Conservation (phyloP, 2,329 filamentous ascomycete species). For the Aspergillus brunneoviolaceus region DNA sequence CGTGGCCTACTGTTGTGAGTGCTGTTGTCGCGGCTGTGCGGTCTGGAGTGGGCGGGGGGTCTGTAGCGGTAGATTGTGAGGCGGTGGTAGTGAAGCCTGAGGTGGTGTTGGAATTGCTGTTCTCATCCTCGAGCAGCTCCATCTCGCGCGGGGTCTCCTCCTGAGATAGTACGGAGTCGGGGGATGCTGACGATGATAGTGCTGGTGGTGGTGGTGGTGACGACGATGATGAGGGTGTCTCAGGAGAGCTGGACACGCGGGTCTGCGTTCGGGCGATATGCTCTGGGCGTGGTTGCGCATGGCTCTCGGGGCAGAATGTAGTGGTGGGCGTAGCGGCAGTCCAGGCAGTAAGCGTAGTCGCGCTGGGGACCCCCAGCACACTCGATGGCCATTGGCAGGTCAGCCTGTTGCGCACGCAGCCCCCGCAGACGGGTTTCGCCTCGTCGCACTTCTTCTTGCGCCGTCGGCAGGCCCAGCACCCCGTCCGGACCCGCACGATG, state of each 20-base stretch:
- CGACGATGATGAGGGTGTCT: neutral
- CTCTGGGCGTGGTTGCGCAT: neutral
- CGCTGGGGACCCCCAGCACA: constrained; percentile 14
- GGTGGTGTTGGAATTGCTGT: neutral
- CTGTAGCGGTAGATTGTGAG: neutral
- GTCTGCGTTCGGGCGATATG: neutral
- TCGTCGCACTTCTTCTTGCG: constrained; percentile 39
- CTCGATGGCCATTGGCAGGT: constrained; percentile 28
- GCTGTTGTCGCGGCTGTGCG: constrained; percentile 2
- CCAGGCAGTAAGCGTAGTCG: constrained; percentile 7
- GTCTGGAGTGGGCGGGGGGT: neutral
- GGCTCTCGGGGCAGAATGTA: neutral
- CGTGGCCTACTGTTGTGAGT: constrained; percentile 16
- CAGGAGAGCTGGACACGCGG: neutral
- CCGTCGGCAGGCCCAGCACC: constrained; percentile 33
- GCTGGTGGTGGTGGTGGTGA: too few relatives aligned
- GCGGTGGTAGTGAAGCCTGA: neutral
- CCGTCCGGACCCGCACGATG: constrained; percentile 33
- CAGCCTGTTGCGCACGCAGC: constrained; percentile 31
- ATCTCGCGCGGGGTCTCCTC: neutral
- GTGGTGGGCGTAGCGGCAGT: constrained; percentile 7
- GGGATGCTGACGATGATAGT: neutral
- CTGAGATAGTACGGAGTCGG: neutral
- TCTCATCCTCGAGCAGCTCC: neutral
- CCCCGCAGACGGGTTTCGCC: constrained; percentile 34